Percentiles rank a stretch among this genome's conserved stretches.
phyloP scores from a whole-genome alignment of 768 basidiomycete species.

The Russula brevipes region DNA sequence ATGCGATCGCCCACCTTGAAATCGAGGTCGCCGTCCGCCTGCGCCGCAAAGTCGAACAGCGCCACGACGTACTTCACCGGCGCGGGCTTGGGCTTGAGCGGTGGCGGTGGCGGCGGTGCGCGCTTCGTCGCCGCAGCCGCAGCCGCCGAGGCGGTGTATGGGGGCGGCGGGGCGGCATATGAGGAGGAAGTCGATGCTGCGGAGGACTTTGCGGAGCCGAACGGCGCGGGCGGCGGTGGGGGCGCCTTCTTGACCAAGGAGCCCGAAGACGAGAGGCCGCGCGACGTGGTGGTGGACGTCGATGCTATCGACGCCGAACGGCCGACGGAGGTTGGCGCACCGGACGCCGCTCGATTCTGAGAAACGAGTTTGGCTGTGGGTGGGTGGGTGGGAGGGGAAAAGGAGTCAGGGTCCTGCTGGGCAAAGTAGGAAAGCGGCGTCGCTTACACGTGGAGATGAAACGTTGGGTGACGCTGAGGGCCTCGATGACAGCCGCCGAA shows the following conservation, averaged over 20 bases:
- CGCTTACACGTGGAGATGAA: conserved; percentile 78
- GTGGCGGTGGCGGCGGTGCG: conserved; percentile 88
- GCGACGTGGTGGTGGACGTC: conserved; percentile 28
- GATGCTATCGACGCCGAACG: conserved; percentile 24
- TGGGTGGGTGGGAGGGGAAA: background rate
- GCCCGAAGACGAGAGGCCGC: conserved; percentile 11
- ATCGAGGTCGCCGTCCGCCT: conserved; percentile 89
- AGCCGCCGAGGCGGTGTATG: conserved; percentile 30
- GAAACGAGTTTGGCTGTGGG: conserved; percentile 68
- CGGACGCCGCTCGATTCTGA: conserved; percentile 35
- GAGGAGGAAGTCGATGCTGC: conserved; percentile 32
- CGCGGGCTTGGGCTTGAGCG: conserved; percentile 74
- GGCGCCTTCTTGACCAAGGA: conserved; percentile 26
- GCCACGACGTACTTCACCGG: conserved; percentile 80
- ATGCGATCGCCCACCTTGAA: conserved; percentile 89
- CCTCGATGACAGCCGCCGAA: conserved; percentile 71
- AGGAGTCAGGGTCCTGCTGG: background rate
- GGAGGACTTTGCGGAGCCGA: conserved; percentile 43
- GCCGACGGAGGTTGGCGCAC: background rate
- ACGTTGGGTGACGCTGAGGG: conserved; percentile 75
- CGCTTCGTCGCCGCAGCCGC: conserved; percentile 52
- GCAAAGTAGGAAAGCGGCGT: background rate
- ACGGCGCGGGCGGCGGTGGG: conserved; percentile 30
- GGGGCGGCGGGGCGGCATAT: conserved; percentile 36
- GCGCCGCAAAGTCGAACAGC: conserved; percentile 90